Conservation (phyloP, 176 grass and related monocot genomes). For the Tuctoria greenei region DNA sequence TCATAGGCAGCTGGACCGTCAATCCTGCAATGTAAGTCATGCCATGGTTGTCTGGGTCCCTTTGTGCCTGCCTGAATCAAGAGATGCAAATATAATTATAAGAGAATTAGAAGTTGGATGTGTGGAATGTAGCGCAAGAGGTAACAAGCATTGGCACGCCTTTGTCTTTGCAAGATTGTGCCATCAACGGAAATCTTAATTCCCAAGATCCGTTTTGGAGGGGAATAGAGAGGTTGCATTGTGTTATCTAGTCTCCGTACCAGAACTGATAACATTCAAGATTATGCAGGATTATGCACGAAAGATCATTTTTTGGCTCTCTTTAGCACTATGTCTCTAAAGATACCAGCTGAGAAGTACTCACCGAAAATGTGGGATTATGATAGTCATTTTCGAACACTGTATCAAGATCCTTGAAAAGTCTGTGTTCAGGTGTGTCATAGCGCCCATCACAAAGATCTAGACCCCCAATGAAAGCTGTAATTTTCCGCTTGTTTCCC, state of each 20-base stretch:
- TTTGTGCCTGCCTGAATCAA: constrained; percentile 58
- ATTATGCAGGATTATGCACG: too few species aligned
- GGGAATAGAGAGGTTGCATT: constrained; percentile 22
- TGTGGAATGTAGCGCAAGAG: neutral
- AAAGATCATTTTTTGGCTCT: too few species aligned
- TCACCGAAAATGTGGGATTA: constrained; percentile 89
- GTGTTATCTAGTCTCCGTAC: too few species aligned
- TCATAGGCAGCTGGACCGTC: constrained; percentile 94
- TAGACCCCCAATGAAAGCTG: constrained; percentile 86
- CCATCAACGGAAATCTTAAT: neutral
- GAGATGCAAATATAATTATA: constrained; percentile 14
- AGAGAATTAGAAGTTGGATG: neutral
- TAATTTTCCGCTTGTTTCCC: constrained; percentile 84
- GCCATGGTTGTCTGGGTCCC: constrained; percentile 97
- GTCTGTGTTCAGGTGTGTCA: constrained; percentile 91
- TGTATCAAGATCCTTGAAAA: constrained; percentile 77
- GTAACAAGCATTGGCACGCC: neutral
- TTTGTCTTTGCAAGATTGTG: neutral
- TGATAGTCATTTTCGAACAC: constrained; percentile 84
- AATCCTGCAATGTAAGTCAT: constrained; percentile 94
- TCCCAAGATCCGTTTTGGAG: neutral
- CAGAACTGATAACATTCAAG: too few species aligned
- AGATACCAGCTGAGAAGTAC: constrained; percentile 35
- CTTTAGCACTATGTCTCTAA: too few species aligned
- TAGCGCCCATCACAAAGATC: constrained; percentile 99